A percentile compares a stretch with the other conserved stretches of the same genome.
Conservation (phyloP, 164 flowering plant genomes). For the Hamamelis virginiana region DNA sequence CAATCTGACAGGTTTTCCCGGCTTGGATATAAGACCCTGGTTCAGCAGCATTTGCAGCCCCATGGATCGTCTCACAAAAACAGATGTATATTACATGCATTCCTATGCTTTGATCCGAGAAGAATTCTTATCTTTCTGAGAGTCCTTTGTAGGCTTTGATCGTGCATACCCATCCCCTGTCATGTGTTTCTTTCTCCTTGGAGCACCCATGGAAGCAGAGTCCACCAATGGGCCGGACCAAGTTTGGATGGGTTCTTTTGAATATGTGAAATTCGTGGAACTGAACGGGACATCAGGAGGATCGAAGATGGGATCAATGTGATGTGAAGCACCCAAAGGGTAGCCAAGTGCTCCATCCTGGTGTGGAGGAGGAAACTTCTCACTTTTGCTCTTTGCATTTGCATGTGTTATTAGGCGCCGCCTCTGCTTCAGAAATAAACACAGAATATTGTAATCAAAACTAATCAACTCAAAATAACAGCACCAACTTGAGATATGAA, state of each 20-base stretch:
- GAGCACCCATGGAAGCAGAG: conserved; percentile 41
- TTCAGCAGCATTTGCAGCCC: conserved; percentile 19
- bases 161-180: conserved; percentile 27
- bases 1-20: conserved; percentile 21
- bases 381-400: conserved; percentile 97
- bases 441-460: neutral
- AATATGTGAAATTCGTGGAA: conserved; percentile 59
- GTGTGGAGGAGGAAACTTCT: conserved; percentile 97
- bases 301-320: conserved; percentile 66
- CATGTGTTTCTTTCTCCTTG: conserved; percentile 49
- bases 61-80: conserved; percentile 7
- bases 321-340: conserved; percentile 67
- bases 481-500: neutral
- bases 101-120: conserved; percentile 31
- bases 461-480: neutral
- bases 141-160: conserved; percentile 26
- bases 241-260: conserved; percentile 70
- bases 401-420: conserved; percentile 84
- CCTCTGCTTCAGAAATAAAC: conserved; percentile 41
- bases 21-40: conserved; percentile 7
- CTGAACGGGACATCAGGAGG: conserved; percentile 77
- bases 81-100: conserved; percentile 16
- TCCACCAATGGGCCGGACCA: conserved; percentile 92
- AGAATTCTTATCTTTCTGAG: conserved; percentile 30
- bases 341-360: conserved; percentile 90